Evolutionary conservation across 768 basidiomycete species (phyloP).

Genomic region (Lactarius evosmus): DNA sequence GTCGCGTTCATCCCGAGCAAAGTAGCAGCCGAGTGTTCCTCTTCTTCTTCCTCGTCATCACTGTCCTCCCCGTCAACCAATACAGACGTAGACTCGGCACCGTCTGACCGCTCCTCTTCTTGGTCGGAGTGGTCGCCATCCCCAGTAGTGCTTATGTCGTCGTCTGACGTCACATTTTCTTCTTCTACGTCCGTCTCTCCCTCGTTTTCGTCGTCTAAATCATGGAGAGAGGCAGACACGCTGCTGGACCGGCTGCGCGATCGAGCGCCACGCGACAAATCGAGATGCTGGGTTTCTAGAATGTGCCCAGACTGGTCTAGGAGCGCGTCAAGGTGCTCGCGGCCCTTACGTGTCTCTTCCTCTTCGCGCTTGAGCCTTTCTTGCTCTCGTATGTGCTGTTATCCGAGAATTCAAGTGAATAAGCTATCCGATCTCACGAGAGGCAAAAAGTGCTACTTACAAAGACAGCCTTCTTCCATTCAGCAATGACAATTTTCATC

Average conservation of each 20-base stretch:
- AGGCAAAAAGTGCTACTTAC: constrained; percentile 43
- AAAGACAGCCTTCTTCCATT: constrained; percentile 88
- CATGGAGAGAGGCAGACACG: constrained; percentile 29
- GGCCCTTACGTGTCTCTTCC: constrained; percentile 76
- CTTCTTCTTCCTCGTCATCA: constrained; percentile 38
- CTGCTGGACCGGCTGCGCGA: constrained; percentile 58
- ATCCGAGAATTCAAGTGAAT: constrained; percentile 6
- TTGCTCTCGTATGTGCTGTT: constrained; percentile 70
- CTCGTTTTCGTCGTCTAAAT: constrained; percentile 23
- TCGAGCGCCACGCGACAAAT: constrained; percentile 51
- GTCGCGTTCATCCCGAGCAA: constrained; percentile 15
- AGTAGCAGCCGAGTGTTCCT: neutral
- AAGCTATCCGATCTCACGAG: neutral
- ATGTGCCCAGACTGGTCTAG: constrained; percentile 86
- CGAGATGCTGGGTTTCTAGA: constrained; percentile 77
- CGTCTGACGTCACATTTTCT: constrained; percentile 31
- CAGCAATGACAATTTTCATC: constrained; percentile 61
- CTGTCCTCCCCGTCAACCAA: constrained; percentile 31
- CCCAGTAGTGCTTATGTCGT: constrained; percentile 32
- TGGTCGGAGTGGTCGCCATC: neutral
- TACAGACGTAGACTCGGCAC: constrained; percentile 23
- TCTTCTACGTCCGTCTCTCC: constrained; percentile 29
- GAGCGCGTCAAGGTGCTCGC: constrained; percentile 86
- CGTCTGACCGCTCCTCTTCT: constrained; percentile 32
- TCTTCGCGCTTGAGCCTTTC: constrained; percentile 59